phyloP scores from a whole-genome alignment of 768 basidiomycete genomes.

The Phaeolepiota aurea region DNA sequence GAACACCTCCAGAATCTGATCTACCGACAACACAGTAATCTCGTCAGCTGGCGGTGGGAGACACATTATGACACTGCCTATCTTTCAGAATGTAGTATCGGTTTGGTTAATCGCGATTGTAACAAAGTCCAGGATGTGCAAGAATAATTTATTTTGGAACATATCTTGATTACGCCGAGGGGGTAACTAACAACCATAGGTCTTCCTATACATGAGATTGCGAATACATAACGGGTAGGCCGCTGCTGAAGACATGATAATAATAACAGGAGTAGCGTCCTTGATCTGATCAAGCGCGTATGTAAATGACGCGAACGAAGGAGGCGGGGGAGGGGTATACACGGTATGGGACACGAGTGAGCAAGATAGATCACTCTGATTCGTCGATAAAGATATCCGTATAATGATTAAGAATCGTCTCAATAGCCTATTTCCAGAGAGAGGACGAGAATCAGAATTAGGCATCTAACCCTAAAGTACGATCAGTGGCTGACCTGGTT shows the following conservation, averaged over 20 bases:
- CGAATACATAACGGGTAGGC: constrained; percentile 7
- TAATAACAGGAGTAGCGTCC: constrained; percentile 12
- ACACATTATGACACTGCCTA: too few relatives aligned
- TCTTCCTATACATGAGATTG: constrained; percentile 8
- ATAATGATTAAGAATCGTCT: constrained; percentile 92
- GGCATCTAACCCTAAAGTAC: not conserved
- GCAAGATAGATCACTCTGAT: constrained; percentile 28
- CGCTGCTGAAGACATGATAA: not conserved
- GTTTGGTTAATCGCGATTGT: not conserved
- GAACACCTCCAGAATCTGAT: too few relatives aligned
- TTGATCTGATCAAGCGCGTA: constrained; percentile 16
- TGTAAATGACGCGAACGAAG: constrained; percentile 1
- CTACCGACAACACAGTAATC: too few relatives aligned
- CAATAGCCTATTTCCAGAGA: constrained; percentile 59
- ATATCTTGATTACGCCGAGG: too few relatives aligned
- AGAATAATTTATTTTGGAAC: too few relatives aligned
- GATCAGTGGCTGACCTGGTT: constrained; percentile 44
- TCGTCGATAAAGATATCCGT: constrained; percentile 96
- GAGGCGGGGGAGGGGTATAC: constrained; percentile 7
- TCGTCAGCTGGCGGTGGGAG: too few relatives aligned
- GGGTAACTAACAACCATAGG: too few relatives aligned
- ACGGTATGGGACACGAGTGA: constrained; percentile 1
- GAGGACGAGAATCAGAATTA: not conserved
- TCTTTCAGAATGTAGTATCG: too few relatives aligned
- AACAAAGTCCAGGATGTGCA: too few relatives aligned